Base-by-base conservation (phyloP, 768 basidiomycete species). In the Suillus hirtellus region DNA sequence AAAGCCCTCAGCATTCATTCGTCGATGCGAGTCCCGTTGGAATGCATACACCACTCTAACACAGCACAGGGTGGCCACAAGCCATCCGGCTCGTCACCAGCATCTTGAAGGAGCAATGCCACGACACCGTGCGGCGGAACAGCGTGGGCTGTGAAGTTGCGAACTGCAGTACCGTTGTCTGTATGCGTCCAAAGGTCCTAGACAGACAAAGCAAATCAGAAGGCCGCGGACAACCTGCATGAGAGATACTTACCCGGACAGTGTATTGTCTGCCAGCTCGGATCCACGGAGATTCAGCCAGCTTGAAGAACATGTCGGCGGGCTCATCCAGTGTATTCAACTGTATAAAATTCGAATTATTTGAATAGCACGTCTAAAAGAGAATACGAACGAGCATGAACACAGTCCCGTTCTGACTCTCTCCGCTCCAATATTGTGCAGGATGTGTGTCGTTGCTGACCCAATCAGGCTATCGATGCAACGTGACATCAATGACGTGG, bases 171-270 rank as follows among this genome's bases (percentile, higher is more conserved):
- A 3, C 87, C 88, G 67, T 89, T 90, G 67, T 88, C 77, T 24
- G 87, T 89, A 71, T 90, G 89, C 4, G 84, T 71, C 89, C 89
- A 91, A 2, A 90, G 78, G 68, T 91, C 89, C 87, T 90, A 62
- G 24, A 47, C 24, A 34, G 1, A 60, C 19, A 50, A 49, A 6
- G 27, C 65, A 52, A 66, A 40, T 71, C 24, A 27, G 35, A 35
- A 15, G 15, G 24, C 1, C 44, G 44, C 2, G 43, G 59, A 64
- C 40, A 19, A 24, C 24, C 50, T 52, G 31, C 4, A 35, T 14
- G 11, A 5, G 37, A 35, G 3, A 24, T 15, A 55, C 86, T 60
- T 67, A 89, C 88, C 64, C 87, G 79, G 62, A 89, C 84, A n/a
- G 80, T 70, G 69, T 89, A 89, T 68, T 86, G 83, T 53, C 85